phyloP scores from a whole-genome alignment of 192 early-diverging fungal genomes.

The Entrophospora sp. region DNA sequence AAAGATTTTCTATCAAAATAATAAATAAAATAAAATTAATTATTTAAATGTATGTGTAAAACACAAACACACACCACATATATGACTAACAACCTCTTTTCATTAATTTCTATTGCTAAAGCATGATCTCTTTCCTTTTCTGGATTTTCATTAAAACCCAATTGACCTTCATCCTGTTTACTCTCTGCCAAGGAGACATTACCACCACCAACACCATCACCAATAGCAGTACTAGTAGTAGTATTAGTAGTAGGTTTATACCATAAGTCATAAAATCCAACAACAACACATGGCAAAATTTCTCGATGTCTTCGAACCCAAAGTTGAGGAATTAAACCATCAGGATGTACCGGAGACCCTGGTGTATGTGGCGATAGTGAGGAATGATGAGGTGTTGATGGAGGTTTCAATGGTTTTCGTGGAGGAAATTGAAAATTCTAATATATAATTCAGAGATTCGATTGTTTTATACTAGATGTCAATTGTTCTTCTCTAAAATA shows the following conservation, averaged over 20 bases:
- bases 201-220: too few relatives aligned
- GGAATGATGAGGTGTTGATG: slow-evolving; percentile 26
- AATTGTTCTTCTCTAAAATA: slow-evolving; percentile 26
- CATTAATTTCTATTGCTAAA: slow-evolving; percentile 57
- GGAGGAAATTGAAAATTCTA: slow-evolving; percentile 27
- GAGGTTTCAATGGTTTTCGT: slow-evolving; percentile 21
- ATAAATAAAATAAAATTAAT: background rate
- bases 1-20: slow-evolving; percentile 43
- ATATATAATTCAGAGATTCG: slow-evolving; percentile 23
- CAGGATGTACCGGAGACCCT: slow-evolving; percentile 68
- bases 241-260: slow-evolving; percentile 28
- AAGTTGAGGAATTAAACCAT: slow-evolving; percentile 67
- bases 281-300: slow-evolving; percentile 51
- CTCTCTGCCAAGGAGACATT: too few relatives aligned
- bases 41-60: background rate
- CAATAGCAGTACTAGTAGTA: too few relatives aligned
- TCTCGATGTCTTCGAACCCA: slow-evolving; percentile 65
- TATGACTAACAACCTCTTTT: slow-evolving; percentile 55
- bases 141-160: slow-evolving; percentile 37
- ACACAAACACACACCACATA: too few relatives aligned
- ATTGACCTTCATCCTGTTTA: too few relatives aligned
- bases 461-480: slow-evolving; percentile 23
- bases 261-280: slow-evolving; percentile 63
- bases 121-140: slow-evolving; percentile 56
- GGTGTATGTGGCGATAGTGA: slow-evolving; percentile 59